Conservation (phyloP, 345 rosid genomes). For the Eucalyptus sp. region DNA sequence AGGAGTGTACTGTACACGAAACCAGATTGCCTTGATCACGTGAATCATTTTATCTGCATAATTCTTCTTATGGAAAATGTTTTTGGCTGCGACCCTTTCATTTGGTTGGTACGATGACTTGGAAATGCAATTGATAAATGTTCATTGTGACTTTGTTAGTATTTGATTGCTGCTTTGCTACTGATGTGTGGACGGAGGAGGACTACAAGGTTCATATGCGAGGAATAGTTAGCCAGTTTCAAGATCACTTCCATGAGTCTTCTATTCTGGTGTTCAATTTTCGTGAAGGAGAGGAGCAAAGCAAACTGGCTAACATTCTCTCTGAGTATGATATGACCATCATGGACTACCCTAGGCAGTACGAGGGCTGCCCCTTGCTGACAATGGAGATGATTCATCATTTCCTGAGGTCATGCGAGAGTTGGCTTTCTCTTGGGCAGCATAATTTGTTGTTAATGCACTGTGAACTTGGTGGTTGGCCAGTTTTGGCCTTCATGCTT, state of each 20-base stretch:
- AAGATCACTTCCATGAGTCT: slow-evolving; percentile 66
- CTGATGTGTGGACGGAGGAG: slow-evolving; percentile 51
- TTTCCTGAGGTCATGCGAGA: slow-evolving; percentile 85
- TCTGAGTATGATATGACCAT: slow-evolving; percentile 72
- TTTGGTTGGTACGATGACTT: not conserved
- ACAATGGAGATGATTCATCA: slow-evolving; percentile 84
- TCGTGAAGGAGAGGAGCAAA: slow-evolving; percentile 57
- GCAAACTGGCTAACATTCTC: slow-evolving; percentile 40
- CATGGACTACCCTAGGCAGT: slow-evolving; percentile 96
- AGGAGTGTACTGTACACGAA: not conserved
- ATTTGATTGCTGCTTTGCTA: slow-evolving; percentile 84
- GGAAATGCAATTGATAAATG: not conserved
- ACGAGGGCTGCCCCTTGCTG: slow-evolving; percentile 81
- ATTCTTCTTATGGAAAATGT: not conserved
- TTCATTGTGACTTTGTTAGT: slow-evolving; percentile 18
- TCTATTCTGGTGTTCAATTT: slow-evolving; percentile 84
- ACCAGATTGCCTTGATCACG: not conserved
- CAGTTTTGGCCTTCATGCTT: slow-evolving; percentile 73
- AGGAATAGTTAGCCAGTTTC: slow-evolving; percentile 60
- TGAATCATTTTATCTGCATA: not conserved
- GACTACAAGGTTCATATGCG: slow-evolving; percentile 49
- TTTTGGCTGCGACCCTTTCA: not conserved
- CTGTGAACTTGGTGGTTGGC: slow-evolving; percentile 89
- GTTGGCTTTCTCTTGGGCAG: slow-evolving; percentile 88
- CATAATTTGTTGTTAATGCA: slow-evolving; percentile 77